Percentiles rank a stretch among this genome's conserved stretches.
These are phyloP conservation scores for Viridothelium virens DNA, from an alignment of 495 filamentous ascomycete genomes.

Conservation along the genomic window DNA sequence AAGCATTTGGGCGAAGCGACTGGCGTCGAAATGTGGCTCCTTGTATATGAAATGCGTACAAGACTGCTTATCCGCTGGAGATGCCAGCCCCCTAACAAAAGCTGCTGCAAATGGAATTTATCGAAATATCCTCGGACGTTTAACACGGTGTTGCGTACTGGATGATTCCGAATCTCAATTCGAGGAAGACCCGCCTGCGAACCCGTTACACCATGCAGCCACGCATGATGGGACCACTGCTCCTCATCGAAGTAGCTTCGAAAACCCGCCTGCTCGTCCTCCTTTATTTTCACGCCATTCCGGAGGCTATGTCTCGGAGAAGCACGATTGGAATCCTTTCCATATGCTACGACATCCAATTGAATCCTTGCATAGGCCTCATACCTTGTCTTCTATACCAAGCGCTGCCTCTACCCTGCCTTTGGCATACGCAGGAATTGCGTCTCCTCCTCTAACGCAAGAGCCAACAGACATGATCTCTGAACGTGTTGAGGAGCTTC, in stretches of 20 bases:
- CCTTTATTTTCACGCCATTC: conserved; percentile 3
- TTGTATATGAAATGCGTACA: conserved; percentile 76
- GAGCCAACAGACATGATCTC: conserved; percentile 2
- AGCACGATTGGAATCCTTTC: conserved; percentile 11
- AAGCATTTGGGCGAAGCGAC: conserved; percentile 52
- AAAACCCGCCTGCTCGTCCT: neutral
- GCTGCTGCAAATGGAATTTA: conserved; percentile 26
- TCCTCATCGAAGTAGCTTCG: neutral
- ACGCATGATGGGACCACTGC: neutral
- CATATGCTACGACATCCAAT: neutral
- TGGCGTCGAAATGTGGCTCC: conserved; percentile 39
- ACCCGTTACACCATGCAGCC: neutral
- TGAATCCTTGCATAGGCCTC: conserved; percentile 2
- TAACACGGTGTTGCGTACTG: conserved; percentile 34
- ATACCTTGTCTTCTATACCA: conserved; percentile 2
- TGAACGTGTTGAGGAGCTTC: conserved; percentile 6
- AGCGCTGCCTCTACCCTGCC: conserved; percentile 13
- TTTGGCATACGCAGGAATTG: conserved; percentile 3
- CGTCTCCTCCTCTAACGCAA: neutral
- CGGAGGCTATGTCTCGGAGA: too few relatives aligned
- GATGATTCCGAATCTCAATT: conserved; percentile 28
- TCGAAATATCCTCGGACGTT: conserved; percentile 24
- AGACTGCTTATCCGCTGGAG: conserved; percentile 67
- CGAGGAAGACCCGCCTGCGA: neutral
- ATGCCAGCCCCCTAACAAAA: conserved; percentile 35